Conservation (phyloP, 768 basidiomycete species). For the Mycena alexandri region DNA sequence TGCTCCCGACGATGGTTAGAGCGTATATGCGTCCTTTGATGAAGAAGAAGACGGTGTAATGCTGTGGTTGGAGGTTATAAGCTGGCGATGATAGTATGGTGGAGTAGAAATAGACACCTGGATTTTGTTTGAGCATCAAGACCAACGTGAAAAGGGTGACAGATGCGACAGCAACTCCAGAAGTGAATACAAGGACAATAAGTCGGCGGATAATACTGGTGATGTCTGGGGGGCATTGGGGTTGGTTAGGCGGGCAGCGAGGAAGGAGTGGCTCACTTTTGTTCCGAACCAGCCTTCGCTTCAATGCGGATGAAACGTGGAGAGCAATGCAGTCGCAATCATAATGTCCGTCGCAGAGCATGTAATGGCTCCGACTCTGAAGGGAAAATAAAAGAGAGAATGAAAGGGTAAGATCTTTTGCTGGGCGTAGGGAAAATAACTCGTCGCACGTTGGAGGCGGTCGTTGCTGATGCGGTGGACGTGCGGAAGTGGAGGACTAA, state of each 20-base stretch:
- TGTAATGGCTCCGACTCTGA: constrained; percentile 16
- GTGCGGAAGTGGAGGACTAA: constrained; percentile 3
- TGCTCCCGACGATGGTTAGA: constrained; percentile 14
- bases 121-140: constrained; percentile 12
- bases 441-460: not conserved
- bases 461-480: not conserved
- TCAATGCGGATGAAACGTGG: constrained; percentile 20
- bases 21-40: constrained; percentile 9
- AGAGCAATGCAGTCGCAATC: constrained; percentile 19
- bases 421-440: constrained; percentile 2
- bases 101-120: constrained; percentile 5
- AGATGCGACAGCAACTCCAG: constrained; percentile 14
- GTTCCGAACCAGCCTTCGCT: not conserved
- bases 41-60: constrained; percentile 5
- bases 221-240: not conserved
- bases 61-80: constrained; percentile 12
- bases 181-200: constrained; percentile 9
- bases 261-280: constrained; percentile 11
- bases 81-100: not conserved
- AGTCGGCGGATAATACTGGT: constrained; percentile 15
- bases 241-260: constrained; percentile 3
- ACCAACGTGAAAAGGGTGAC: constrained; percentile 8
- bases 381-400: constrained; percentile 2
- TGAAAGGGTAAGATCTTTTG: constrained; percentile 10
- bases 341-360: constrained; percentile 19